These are phyloP conservation scores for Rhynchospora breviuscula DNA, from an alignment of 176 grass and related monocot species.

Conservation along the genomic window DNA sequence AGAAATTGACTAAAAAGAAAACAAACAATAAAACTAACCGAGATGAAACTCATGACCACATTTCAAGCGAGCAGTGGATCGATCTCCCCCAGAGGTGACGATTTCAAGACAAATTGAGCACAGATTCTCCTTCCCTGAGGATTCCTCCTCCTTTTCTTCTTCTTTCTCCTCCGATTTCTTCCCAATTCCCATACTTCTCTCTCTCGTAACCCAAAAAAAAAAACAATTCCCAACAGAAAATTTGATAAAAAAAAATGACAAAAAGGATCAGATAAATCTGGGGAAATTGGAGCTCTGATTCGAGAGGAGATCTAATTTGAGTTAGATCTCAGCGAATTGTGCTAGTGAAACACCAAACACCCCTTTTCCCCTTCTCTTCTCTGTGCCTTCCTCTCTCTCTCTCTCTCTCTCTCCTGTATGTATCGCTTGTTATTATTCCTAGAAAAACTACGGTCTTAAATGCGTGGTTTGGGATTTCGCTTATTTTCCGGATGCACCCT, in stretches of 20 bases:
- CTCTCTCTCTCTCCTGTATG: background rate
- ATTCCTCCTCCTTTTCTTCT: constrained; percentile 25
- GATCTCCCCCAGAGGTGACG: constrained; percentile 42
- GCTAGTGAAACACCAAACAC: background rate
- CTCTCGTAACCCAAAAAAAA: background rate
- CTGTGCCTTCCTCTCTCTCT: background rate
- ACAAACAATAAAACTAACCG: constrained; percentile 25
- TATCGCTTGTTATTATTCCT: background rate
- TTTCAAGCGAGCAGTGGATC: constrained; percentile 80
- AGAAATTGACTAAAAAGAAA: background rate
- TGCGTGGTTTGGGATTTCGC: background rate
- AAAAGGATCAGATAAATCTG: background rate
- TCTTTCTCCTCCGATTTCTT: constrained; percentile 25
- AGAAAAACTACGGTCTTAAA: constrained; percentile 14
- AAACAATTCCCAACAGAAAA: background rate
- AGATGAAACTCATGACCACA: constrained; percentile 95
- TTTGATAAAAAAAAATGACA: background rate
- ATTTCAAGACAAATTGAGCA: constrained; percentile 98
- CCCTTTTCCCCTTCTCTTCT: constrained; percentile 1
- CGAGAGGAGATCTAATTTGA: background rate
- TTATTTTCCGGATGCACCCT: background rate
- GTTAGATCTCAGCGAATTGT: constrained; percentile 18
- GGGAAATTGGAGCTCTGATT: background rate
- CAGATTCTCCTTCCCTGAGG: constrained; percentile 29
- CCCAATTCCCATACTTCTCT: constrained; percentile 12